Evolutionary conservation across 306 rosid genomes (phyloP), one percentile per base, ranked within the genome.

Genomic region (Vigna hirtella): DNA sequence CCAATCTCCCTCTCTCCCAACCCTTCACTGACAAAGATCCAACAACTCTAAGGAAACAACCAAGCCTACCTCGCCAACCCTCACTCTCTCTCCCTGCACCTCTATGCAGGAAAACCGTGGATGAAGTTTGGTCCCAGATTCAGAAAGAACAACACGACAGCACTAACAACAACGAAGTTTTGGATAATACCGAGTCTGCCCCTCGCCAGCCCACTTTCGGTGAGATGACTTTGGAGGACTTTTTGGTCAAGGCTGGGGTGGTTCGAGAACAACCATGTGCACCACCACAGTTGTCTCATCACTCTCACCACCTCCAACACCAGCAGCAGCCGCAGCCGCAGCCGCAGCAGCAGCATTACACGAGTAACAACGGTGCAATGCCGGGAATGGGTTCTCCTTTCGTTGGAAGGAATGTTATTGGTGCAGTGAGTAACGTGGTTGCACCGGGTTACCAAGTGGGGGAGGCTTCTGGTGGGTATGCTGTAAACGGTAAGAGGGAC

Each of bases 191-290:
- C 17, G 93, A 89, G n/a, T 52, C 85, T 59, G 79, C 87, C 38
- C 66, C 88, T 47, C 91, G 97, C 62, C 98, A 91, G 79, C 90
- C 91, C 0, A 95, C 98, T 22, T 95, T 92, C 16, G 93, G 93
- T 15, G 98, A 92, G 84, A 91, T 95, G 98, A 95, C 98, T 3
- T 62, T 95, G 84, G 98, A 95, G 85, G 98, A 92, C 81, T 95
- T 95, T 77, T 83, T 95, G 81, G 73, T 92, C 16, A 95, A 89
- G 77, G 98, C 98, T 1, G 98, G 98, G 74, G 85, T 95, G 12
- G 97, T 91, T 32, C 53, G 93, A 70, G 98, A 92, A 40, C 1
- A 24, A 55, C 18, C 72, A 12, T 66, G 53, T 42, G 71, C 17
- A n/a, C 70, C n/a, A 10, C 70, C 26, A 17, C 50, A 7, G 3